Conservation (phyloP, 139 green algal species). For the Coccomyxa sp. region DNA sequence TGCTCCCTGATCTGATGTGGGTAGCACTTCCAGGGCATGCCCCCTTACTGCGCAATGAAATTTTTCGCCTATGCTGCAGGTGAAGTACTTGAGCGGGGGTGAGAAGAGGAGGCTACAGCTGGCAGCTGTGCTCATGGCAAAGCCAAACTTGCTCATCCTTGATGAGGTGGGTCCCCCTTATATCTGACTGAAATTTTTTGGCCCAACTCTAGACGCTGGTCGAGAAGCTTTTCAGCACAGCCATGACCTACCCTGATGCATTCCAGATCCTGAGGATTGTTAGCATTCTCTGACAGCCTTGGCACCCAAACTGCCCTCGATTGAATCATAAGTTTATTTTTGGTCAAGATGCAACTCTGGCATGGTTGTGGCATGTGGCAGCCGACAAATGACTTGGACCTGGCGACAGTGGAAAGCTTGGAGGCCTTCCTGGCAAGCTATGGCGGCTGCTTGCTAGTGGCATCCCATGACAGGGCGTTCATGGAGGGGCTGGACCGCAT, state of each 20-base stretch:
- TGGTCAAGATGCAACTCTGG: no score
- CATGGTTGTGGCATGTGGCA: background rate
- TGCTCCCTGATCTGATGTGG: no score
- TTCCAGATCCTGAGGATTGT: no score
- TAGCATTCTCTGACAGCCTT: no score
- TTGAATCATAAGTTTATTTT: no score
- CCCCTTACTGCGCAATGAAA: no score
- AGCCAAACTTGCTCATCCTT: conserved; percentile 75
- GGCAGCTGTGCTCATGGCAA: conserved; percentile 56
- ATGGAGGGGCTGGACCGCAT: conserved; percentile 63
- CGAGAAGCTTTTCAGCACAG: no score
- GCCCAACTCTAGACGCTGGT: no score
- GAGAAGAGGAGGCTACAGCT: conserved; percentile 74
- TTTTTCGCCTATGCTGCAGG: conserved; percentile 6
- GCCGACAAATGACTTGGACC: conserved; percentile 62
- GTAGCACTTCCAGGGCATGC: no score
- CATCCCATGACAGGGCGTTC: conserved; percentile 73
- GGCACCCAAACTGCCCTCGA: no score
- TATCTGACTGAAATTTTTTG: no score
- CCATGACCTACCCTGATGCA: no score
- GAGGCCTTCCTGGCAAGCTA: conserved; percentile 38
- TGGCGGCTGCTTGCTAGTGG: conserved; percentile 62
- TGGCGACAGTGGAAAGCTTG: conserved; percentile 32
- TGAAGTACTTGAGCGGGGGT: conserved; percentile 44
- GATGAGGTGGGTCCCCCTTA: conserved; percentile 30